phyloP scores from a whole-genome alignment of 208 protist genomes.

The Leishmania tarentolae region DNA sequence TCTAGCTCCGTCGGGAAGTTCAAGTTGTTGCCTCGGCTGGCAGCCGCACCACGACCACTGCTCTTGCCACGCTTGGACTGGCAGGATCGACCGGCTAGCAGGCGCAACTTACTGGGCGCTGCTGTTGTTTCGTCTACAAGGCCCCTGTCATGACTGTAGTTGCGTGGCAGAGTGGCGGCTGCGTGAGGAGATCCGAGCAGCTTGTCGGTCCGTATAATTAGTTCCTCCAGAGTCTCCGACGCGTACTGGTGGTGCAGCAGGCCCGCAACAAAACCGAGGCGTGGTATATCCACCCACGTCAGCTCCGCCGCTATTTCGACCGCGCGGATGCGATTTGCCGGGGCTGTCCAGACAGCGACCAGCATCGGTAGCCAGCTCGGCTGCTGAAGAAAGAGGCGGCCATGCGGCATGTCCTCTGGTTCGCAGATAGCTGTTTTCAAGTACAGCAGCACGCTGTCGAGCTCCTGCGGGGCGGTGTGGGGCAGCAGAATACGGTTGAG shows the following conservation, averaged over 20 bases:
- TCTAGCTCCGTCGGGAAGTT: conserved; percentile 42
- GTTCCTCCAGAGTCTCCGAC: conserved; percentile 29
- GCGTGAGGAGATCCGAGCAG: conserved; percentile 31
- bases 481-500: conserved; percentile 67
- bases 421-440: conserved; percentile 56
- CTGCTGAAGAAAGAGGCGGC: conserved; percentile 45
- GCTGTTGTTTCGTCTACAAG: not conserved
- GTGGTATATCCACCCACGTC: conserved; percentile 55
- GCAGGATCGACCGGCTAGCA: not conserved
- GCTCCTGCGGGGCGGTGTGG: conserved; percentile 32
- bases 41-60: conserved; percentile 2
- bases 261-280: conserved; percentile 61
- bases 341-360: conserved; percentile 54
- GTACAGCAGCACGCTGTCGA: conserved; percentile 59
- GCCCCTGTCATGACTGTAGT: not conserved
- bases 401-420: conserved; percentile 53
- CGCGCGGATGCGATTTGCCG: conserved; percentile 38
- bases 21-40: conserved; percentile 19
- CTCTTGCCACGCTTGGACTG: not conserved
- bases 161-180: not conserved
- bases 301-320: conserved; percentile 49
- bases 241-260: conserved; percentile 58
- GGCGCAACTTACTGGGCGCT: not conserved
- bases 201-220: conserved; percentile 45
- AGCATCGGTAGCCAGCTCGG: conserved; percentile 74